phyloP scores from a whole-genome alignment of 805 yeast genomes.

The Lachancea thermotolerans region DNA sequence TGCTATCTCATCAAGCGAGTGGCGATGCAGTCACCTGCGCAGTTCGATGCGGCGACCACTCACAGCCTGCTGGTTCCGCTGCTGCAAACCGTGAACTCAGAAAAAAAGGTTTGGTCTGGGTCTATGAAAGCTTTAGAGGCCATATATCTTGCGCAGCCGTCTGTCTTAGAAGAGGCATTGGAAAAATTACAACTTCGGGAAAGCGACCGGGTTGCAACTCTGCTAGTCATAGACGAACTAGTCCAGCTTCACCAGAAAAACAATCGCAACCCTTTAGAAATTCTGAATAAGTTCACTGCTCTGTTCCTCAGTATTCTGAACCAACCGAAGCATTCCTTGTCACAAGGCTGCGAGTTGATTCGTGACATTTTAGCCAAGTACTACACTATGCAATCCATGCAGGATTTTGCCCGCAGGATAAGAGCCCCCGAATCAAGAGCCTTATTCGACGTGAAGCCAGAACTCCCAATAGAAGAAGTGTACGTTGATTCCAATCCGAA shows the following conservation, averaged over 20 bases:
- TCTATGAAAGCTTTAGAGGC: constrained; percentile 30
- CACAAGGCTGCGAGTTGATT: constrained; percentile 21
- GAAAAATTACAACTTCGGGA: constrained; percentile 1
- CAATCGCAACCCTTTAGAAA: constrained; percentile 26
- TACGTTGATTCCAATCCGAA: not conserved
- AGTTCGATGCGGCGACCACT: constrained; percentile 3
- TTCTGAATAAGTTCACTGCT: constrained; percentile 29
- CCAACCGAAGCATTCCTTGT: constrained; percentile 20
- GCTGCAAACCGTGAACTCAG: constrained; percentile 10
- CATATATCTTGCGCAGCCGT: constrained; percentile 24
- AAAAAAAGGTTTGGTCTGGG: constrained; percentile 26
- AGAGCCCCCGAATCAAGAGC: not conserved
- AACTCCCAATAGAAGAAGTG: constrained; percentile 1
- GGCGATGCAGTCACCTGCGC: constrained; percentile 33
- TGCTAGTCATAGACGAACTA: constrained; percentile 24
- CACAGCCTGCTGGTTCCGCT: constrained; percentile 3
- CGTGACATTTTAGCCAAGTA: constrained; percentile 22
- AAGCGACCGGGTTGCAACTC: constrained; percentile 6
- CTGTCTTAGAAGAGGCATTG: constrained; percentile 7
- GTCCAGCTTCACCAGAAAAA: constrained; percentile 24
- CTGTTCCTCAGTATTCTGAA: constrained; percentile 30
- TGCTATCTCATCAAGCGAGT: constrained; percentile 41
- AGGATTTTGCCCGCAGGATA: constrained; percentile 7
- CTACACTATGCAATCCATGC: constrained; percentile 9
- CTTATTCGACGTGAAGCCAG: constrained; percentile 1